phyloP scores from a whole-genome alignment of 2,329 filamentous ascomycete species.

The Penicillium brevicompactum region DNA sequence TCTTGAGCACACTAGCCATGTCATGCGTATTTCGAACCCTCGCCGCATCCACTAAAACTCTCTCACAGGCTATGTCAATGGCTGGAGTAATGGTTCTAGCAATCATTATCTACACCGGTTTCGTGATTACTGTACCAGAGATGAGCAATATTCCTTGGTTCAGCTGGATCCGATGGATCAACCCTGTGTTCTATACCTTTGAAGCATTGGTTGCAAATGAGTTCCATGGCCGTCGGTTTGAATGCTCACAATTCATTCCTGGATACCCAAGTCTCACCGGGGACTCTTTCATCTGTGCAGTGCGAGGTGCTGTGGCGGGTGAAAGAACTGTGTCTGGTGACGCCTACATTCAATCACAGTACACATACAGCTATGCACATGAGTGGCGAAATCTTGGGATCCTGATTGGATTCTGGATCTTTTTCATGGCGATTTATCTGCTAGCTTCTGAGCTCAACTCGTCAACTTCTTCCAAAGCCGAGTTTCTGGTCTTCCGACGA shows the following conservation, averaged over 20 bases:
- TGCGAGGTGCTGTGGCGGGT: constrained; percentile 59
- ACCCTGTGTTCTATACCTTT: constrained; percentile 67
- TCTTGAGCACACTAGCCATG: constrained; percentile 50
- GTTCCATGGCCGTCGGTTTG: constrained; percentile 60
- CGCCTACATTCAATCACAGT: constrained; percentile 62
- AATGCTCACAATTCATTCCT: constrained; percentile 55
- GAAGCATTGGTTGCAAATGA: constrained; percentile 61
- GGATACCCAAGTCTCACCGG: constrained; percentile 48
- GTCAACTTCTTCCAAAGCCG: constrained; percentile 63
- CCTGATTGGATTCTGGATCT: constrained; percentile 63
- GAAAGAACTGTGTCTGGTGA: constrained; percentile 61
- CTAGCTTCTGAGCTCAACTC: constrained; percentile 67
- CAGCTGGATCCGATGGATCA: constrained; percentile 67
- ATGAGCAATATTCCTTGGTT: constrained; percentile 58
- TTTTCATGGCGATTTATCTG: constrained; percentile 67
- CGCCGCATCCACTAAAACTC: constrained; percentile 59
- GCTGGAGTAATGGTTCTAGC: constrained; percentile 56
- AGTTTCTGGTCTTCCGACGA: constrained; percentile 68
- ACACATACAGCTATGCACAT: constrained; percentile 53
- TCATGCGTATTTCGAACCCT: constrained; percentile 62
- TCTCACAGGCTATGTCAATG: constrained; percentile 65
- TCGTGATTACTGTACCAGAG: constrained; percentile 61
- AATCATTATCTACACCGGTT: constrained; percentile 69
- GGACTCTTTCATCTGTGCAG: constrained; percentile 56
- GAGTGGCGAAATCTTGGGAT: constrained; percentile 72